These are phyloP conservation scores for Pythium biforme DNA, from an alignment of 352 stramenopile genomes.

Conservation along the genomic window DNA sequence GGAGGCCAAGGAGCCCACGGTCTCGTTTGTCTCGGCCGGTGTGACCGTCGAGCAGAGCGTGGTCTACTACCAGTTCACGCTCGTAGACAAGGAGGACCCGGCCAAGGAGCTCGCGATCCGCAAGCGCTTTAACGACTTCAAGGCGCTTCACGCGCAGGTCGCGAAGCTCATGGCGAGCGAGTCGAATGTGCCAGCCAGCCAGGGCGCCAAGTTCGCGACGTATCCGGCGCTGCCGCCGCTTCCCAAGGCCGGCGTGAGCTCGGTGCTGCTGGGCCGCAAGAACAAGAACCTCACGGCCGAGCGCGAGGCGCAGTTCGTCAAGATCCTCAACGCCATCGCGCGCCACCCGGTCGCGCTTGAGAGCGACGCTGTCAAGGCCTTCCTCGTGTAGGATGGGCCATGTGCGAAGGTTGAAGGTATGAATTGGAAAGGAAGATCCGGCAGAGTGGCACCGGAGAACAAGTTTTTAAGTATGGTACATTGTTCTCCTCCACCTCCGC, in stretches of 20 bases:
- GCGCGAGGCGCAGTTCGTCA: conserved; percentile 54
- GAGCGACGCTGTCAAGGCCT: conserved; percentile 45
- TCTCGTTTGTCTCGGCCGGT: conserved; percentile 43
- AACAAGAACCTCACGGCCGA: conserved; percentile 57
- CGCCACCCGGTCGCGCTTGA: conserved; percentile 48
- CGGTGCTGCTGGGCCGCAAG: conserved; percentile 42
- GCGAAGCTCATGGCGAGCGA: conserved; percentile 56
- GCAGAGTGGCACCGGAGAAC: background rate
- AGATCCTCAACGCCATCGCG: conserved; percentile 65
- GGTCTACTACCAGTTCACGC: conserved; percentile 65
- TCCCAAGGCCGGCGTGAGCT: conserved; percentile 40
- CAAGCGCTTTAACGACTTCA: conserved; percentile 82
- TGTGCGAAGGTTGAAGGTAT: background rate
- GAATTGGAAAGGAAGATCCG: conserved; percentile 9
- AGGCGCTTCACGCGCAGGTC: conserved; percentile 50
- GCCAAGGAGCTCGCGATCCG: conserved; percentile 45
- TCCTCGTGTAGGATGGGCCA: conserved; percentile 36
- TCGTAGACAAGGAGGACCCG: conserved; percentile 38
- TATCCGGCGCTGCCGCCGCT: conserved; percentile 61
- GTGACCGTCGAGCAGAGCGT: conserved; percentile 52
- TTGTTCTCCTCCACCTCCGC: background rate
- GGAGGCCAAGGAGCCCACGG: conserved; percentile 23
- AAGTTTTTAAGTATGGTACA: background rate
- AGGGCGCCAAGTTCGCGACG: conserved; percentile 54
- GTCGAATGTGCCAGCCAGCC: conserved; percentile 41